These are phyloP conservation scores for Saccharomycopsis crataegensis DNA, from an alignment of 1,139 yeast species.

Conservation along the genomic window DNA sequence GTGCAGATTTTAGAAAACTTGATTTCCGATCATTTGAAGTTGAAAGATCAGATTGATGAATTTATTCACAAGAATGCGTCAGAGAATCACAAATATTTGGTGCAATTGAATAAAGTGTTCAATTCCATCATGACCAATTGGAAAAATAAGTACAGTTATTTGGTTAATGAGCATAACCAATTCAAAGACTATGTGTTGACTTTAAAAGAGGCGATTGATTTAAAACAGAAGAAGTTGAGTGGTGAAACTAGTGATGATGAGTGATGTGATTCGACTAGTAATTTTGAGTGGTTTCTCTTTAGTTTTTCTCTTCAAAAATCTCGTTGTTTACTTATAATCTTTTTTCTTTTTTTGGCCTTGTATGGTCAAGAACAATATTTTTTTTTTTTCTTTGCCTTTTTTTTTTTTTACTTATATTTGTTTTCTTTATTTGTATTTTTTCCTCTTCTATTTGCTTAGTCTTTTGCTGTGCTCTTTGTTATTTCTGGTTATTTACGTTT, in stretches of 20 bases:
- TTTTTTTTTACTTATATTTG: not conserved
- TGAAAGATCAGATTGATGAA: conserved; percentile 28
- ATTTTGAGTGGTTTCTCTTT: not conserved
- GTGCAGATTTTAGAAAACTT: conserved; percentile 26
- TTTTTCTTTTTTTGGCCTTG: not conserved
- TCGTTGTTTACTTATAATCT: not conserved
- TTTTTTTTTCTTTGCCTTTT: not conserved
- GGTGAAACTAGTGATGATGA: not conserved
- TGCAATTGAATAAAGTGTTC: conserved; percentile 20
- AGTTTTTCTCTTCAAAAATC: not conserved
- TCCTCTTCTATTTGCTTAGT: not conserved
- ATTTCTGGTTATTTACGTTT: not conserved
- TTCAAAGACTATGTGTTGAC: conserved; percentile 26
- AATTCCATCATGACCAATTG: conserved; percentile 32
- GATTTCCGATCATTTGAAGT: conserved; percentile 30
- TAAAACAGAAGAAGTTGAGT: conserved; percentile 9
- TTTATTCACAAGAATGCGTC: conserved; percentile 22
- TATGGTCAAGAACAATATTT: not conserved
- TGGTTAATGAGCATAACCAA: conserved; percentile 30
- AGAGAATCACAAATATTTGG: conserved; percentile 8
- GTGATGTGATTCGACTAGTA: not conserved
- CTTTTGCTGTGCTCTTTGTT: not conserved
- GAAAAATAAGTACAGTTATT: conserved; percentile 31
- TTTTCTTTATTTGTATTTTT: not conserved
- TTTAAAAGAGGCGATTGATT: conserved; percentile 20